Base-by-base conservation (phyloP, 2,329 filamentous ascomycete species). In the Pseudocercospora fijiensis region DNA sequence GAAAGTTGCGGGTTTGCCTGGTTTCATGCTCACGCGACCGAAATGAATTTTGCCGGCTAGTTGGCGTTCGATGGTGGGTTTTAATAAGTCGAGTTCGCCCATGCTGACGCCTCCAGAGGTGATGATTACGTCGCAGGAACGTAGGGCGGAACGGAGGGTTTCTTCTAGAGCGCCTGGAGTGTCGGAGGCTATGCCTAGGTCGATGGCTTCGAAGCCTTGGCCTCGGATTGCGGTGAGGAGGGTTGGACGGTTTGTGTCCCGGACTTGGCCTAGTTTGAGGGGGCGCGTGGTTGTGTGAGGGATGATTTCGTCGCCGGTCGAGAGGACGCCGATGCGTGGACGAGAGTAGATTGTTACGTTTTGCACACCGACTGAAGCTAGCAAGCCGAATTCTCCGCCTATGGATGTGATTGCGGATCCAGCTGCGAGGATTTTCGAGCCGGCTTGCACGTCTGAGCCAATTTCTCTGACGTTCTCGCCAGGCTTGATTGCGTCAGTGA, bases 1-100 rank as follows among this genome's bases (percentile, higher is more conserved):
- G 76, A 99, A 99, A 0, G 95, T 99, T 0, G 93, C 97, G 1
- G 95, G 95, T 78, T 98, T 99, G 4, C 95, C 95, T 0, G 95
- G 95, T 80, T 99, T 99, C 95, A 99, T 98, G 60, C 89, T 86
- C 2, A 99, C 95, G 2, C 95, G 89, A 24, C 95, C 95, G 71
- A 99, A 99, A 77, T 97, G 95, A 69, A 99, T 96, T 0, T 89
- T 95, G 7, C 95, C 95, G 62, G 92, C 92, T 0, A 99, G 85
- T 1, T 88, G 84, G 47, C 94, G 89, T 80, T 98, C 95, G 71
- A 99, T 91, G 0, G 94, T 98, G 0, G 95, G 94, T 76, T 99
- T 99, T 20, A 99, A 86, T 7, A 99, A 88, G 77, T 99, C 95
- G 2, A 97, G 86, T 78, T 99, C 95, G 62, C 95, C 95, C 95